Evolutionary conservation across 2,329 filamentous ascomycete species (phyloP), one percentile per base, ranked within the genome.

Genomic region (Clarireedia homoeocarpa): DNA sequence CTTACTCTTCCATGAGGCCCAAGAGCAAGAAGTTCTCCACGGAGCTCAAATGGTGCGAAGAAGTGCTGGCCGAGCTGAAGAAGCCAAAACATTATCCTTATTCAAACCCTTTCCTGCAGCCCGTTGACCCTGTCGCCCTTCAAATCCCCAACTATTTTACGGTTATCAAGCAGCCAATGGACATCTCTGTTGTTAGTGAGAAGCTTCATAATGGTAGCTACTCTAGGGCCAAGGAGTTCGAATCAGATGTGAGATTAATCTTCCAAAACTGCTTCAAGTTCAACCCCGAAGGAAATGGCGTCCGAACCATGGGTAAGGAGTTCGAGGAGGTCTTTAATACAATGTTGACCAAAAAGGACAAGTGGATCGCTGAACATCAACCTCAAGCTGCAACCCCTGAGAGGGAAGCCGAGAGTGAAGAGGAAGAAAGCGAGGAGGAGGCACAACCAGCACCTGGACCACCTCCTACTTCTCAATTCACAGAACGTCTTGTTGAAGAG

Each of bases 141-240:
- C 91, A 92, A 69, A 96, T 97, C 58, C 94, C 94, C 0, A 86
- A 87, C 24, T 99, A 99, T 70, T 89, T 94, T 70, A 90, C 87
- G 66, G 77, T 97, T 59, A 91, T 99, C 74, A 97, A 96, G 77
- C 90, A 91, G 69, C 94, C 94, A 0, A 99, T 97, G 92, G 92
- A 99, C 70, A 77, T 96, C 50, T 78, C 80, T 15, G 96, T 89
- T n/a, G 87, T 96, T 67, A 77, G 81, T 38, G 78, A 79, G 44
- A 95, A 95, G 72, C 77, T 96, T 42, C 83, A 86, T 63, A 77
- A 77, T 12, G 90, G 91, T 26, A 82, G 90, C 55, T 97, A 97
- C 67, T 80, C 83, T 62, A 89, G 80, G 56, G 79, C 89, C 1
- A 91, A 90, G 70, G 91, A 96, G 47, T 90, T 97, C 64, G 88